A percentile compares a stretch with the other conserved stretches of the same genome.
phyloP scores from a whole-genome alignment of 495 filamentous ascomycete genomes.

The Hypoxylon intermedium region DNA sequence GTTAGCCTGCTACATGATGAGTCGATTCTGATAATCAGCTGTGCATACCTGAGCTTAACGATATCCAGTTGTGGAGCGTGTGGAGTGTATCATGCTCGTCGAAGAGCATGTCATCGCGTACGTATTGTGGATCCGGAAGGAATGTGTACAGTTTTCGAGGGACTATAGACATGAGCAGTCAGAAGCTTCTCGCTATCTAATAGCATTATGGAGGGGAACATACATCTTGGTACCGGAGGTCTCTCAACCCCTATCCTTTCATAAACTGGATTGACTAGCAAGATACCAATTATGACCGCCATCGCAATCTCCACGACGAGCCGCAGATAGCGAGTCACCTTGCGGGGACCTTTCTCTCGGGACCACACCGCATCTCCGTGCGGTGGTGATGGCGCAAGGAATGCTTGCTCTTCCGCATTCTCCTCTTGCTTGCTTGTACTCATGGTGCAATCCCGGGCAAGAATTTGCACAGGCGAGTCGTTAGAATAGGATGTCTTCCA shows the following conservation, averaged over 20 bases:
- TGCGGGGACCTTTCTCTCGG: constrained; percentile 3
- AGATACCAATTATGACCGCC: constrained; percentile 27
- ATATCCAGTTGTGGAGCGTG: constrained; percentile 56
- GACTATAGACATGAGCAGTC: constrained; percentile 36
- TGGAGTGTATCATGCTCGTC: constrained; percentile 47
- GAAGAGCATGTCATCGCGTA: constrained; percentile 55
- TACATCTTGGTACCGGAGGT: constrained; percentile 39
- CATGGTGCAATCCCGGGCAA: constrained; percentile 21
- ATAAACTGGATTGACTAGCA: constrained; percentile 14
- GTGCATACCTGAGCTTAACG: constrained; percentile 47
- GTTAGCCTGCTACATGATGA: background rate
- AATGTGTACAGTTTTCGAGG: constrained; percentile 53
- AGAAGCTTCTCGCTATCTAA: background rate
- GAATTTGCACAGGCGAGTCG: background rate
- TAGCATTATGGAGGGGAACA: background rate
- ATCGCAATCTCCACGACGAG: constrained; percentile 37
- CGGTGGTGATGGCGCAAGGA: constrained; percentile 25
- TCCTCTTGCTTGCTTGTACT: constrained; percentile 26
- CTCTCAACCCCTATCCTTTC: constrained; percentile 18
- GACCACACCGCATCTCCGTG: constrained; percentile 25
- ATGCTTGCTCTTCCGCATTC: constrained; percentile 47
- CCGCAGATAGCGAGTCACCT: constrained; percentile 25
- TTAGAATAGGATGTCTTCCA: background rate
- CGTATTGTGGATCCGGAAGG: constrained; percentile 45
- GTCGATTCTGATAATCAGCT: background rate